Evolutionary conservation across 2,329 filamentous ascomycete genomes (phyloP), one percentile per base, ranked within the genome.

Genomic region (Pseudofabraea citricarpa): DNA sequence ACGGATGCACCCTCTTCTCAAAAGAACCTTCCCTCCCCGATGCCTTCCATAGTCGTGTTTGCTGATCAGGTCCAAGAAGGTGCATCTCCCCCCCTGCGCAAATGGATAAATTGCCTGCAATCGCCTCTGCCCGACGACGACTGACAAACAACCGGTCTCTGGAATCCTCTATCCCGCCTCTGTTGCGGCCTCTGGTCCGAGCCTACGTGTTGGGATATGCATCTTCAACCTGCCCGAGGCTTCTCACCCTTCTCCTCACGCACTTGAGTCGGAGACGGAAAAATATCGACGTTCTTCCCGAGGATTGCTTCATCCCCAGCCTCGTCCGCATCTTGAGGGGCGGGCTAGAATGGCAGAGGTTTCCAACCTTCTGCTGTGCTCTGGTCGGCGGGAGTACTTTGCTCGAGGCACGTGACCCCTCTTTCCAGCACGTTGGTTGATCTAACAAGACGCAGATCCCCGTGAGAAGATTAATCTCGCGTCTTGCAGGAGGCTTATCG

Each of bases 201-300:
- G 79, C 80, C 36, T 84, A 80, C 59, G 56, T 79, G 12, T 55
- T 83, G 24, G 79, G 79, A 22, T 83, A 82, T 64, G 72, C 72
- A 15, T 81, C 77, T 40, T 69, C 72, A 24, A 76, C 81, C 6
- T 71, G 67, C 21, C 79, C 79, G 10, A 69, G 77, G 47, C 60
- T 83, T 18, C 56, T 81, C 50, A 74, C 73, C 2, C 60, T 82
- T 46, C 50, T 81, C 22, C 57, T 81, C 41, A 70, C 75, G 50
- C 67, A 73, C 55, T 56, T 74, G 48, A 66, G 66, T 46, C 45
- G 53, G 26, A 56, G 40, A 44, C 50, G 52, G 44, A 57, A 55
- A 41, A 51, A 53, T 36, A 49, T 46, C 40, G 51, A 56, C 37
- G 47, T 50, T 9, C 51, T 50, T 44, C 53, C 55, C 39, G 54